phyloP scores from a whole-genome alignment of 1,139 yeast species.

The Geotrichum candidum region DNA sequence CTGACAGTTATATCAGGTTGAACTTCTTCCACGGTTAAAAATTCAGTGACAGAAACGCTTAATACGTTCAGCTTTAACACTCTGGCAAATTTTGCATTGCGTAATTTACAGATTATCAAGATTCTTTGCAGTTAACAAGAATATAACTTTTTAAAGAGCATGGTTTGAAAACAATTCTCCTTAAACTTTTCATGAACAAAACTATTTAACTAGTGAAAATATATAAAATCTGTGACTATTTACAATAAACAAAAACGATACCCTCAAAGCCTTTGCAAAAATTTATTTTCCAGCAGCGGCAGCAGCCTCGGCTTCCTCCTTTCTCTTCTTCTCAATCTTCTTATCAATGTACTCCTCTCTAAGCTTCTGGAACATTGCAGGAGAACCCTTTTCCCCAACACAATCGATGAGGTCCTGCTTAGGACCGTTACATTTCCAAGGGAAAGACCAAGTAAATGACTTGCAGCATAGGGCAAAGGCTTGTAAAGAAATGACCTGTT shows the following conservation, averaged over 20 bases:
- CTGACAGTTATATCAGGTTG: too few relatives aligned
- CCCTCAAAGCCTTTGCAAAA: not conserved
- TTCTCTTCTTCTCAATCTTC: slow-evolving; percentile 19
- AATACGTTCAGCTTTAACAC: too few relatives aligned
- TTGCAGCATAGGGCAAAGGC: slow-evolving; percentile 52
- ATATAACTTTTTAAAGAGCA: not conserved
- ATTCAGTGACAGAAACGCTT: not conserved
- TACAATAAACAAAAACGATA: not conserved
- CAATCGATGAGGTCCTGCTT: slow-evolving; percentile 66
- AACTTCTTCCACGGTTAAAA: too few relatives aligned
- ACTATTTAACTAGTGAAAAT: not conserved
- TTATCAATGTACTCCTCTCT: slow-evolving; percentile 44
- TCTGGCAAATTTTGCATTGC: too few relatives aligned
- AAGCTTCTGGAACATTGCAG: slow-evolving; percentile 60
- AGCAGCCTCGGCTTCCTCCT: slow-evolving; percentile 2
- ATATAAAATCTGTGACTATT: not conserved
- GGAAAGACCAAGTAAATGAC: slow-evolving; percentile 47
- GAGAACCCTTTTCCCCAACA: slow-evolving; percentile 56
- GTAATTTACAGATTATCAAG: too few relatives aligned
- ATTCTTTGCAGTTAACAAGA: not conserved
- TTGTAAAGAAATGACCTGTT: slow-evolving; percentile 17
- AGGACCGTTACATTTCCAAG: slow-evolving; percentile 52
- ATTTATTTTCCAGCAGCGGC: not conserved
- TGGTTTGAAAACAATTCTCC: not conserved
- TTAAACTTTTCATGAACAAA: not conserved